These are phyloP conservation scores for Lodderomyces elongisporus DNA, from an alignment of 1,139 yeast genomes.

Conservation along the genomic window DNA sequence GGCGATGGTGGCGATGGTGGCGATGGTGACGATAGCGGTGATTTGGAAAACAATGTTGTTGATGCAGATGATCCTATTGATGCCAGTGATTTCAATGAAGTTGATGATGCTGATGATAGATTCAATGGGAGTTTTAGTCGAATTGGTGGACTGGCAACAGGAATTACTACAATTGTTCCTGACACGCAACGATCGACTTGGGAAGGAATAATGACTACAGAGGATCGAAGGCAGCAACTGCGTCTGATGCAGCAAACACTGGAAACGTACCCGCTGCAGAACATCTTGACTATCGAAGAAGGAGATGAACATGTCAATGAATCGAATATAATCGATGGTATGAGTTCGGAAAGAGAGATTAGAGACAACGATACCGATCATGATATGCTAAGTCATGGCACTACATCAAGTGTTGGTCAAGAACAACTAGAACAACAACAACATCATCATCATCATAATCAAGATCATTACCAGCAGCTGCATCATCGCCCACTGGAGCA, in stretches of 20 bases:
- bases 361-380: too few relatives aligned
- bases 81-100: constrained; percentile 2
- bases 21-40: constrained; percentile 5
- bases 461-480: neutral
- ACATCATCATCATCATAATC: constrained; percentile 1
- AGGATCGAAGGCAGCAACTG: neutral
- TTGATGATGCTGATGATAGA: constrained; percentile 5
- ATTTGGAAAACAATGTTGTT: too few relatives aligned
- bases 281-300: too few relatives aligned
- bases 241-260: too few relatives aligned
- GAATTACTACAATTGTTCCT: too few relatives aligned
- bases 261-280: too few relatives aligned
- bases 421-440: neutral
- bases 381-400: constrained; percentile 5
- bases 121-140: constrained; percentile 2
- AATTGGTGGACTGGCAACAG: too few relatives aligned
- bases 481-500: neutral
- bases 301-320: neutral
- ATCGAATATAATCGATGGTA: constrained; percentile 4
- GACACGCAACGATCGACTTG: neutral
- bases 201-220: neutral
- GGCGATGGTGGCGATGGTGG: constrained; percentile 3
- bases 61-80: too few relatives aligned
- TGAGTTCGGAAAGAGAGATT: neutral
- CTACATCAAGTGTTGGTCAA: constrained; percentile 1